These are phyloP conservation scores for Candida dajiaensis DNA, from an alignment of 805 yeast genomes.

Conservation along the genomic window DNA sequence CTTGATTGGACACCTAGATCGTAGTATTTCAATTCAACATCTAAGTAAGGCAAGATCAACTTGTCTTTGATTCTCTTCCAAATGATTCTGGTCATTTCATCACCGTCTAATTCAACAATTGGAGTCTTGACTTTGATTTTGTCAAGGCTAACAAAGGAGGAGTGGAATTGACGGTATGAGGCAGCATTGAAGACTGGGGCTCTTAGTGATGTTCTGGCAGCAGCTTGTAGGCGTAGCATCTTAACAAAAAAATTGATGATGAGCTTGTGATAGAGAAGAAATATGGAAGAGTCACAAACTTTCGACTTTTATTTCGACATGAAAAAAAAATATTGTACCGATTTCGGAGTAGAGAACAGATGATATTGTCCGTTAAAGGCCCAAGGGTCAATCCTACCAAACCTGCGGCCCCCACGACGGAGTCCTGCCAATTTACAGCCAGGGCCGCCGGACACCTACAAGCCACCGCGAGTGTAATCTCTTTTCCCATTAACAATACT, in stretches of 20 bases:
- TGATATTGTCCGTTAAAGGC: not conserved
- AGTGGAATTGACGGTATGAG: constrained; percentile 17
- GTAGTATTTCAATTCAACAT: constrained; percentile 69
- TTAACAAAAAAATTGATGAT: not conserved
- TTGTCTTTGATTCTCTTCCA: constrained; percentile 71
- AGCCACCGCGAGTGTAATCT: not conserved
- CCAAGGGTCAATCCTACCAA: not conserved
- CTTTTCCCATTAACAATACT: no score
- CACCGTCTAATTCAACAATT: constrained; percentile 77
- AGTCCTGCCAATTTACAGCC: not conserved
- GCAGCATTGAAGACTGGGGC: constrained; percentile 4
- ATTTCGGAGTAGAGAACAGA: not conserved
- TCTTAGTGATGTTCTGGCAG: constrained; percentile 14
- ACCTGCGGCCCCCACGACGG: not conserved
- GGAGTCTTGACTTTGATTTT: constrained; percentile 71
- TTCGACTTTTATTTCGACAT: not conserved
- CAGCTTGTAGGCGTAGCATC: constrained; percentile 16
- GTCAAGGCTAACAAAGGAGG: constrained; percentile 20
- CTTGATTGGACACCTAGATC: constrained; percentile 65
- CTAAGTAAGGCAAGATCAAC: constrained; percentile 62
- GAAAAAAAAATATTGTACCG: not conserved
- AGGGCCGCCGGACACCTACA: not conserved
- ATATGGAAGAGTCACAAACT: not conserved
- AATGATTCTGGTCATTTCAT: constrained; percentile 82
- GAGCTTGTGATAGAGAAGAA: not conserved